Evolutionary conservation across 768 basidiomycete species (phyloP).

Genomic region (Boletus barrowsii): DNA sequence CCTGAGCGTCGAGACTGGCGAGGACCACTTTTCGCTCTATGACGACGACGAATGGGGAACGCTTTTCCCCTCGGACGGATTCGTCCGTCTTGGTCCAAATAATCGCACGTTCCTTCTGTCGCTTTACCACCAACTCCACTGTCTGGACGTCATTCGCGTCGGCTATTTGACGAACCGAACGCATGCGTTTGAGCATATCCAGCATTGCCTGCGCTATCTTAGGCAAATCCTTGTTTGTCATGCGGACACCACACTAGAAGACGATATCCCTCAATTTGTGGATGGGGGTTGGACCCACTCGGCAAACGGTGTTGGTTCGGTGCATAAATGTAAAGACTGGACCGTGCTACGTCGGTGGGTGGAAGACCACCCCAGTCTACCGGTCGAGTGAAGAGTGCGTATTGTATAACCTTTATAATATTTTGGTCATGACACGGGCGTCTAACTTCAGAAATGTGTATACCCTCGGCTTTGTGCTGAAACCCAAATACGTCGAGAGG

Average conservation of each 20-base stretch:
- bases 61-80: conserved; percentile 33
- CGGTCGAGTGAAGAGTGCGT: conserved; percentile 12
- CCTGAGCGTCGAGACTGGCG: conserved; percentile 25
- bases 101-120: conserved; percentile 33
- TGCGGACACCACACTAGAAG: conserved; percentile 38
- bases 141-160: conserved; percentile 37
- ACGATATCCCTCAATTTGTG: conserved; percentile 26
- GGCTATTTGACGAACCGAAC: conserved; percentile 25
- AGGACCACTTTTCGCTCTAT: conserved; percentile 29
- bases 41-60: conserved; percentile 37
- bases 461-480: not conserved
- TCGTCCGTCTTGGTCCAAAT: conserved; percentile 34
- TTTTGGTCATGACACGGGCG: too few species aligned
- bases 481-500: not conserved
- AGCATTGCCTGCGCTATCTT: conserved; percentile 41
- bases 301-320: conserved; percentile 29
- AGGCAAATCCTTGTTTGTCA: conserved; percentile 37
- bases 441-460: not conserved
- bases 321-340: conserved; percentile 35
- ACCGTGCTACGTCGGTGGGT: conserved; percentile 29
- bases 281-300: conserved; percentile 27
- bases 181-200: conserved; percentile 29
- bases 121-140: conserved; percentile 51
- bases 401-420: not conserved
- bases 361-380: conserved; percentile 27